Evolutionary conservation across 192 early-diverging fungal genomes (phyloP), one percentile per base, ranked within the genome.

Genomic region (Backusella tarrabulga): DNA sequence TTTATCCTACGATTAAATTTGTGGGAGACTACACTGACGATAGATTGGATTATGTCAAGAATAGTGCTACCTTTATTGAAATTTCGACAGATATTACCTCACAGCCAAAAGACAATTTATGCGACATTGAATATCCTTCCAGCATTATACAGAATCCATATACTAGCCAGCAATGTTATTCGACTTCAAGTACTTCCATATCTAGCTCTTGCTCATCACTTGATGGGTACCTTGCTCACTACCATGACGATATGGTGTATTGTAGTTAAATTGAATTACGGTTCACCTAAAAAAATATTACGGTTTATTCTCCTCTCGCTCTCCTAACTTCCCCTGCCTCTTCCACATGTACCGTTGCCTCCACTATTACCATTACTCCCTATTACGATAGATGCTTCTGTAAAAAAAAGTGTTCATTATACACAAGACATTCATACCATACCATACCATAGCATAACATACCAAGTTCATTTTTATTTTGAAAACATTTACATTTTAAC

Each of bases 331-430:
- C 54, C 54, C 54, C 54, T 56, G 54, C 54, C 23, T 56, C 54
- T 29, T 63, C 56, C 56, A 63, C 56, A 63, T 63, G 56, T 63
- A 63, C 26, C 56, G 56, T 60, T 60, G 56, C 56, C 56, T 60
- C 21, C 23, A 21, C 0, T 54, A 54, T 44, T 44, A 44, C 42
- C 42, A 44, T 23, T 29, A 60, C 54, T 60, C 54, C 54, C 23
- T 60, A 60, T 23, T 60, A 60, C 8, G 54, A 60, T 60, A 26
- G 56, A 26, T 60, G 26, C 12, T 63, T 63, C 29, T 29, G 4
- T n/a, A 50, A 7, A 50, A 63, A 29, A 19, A 60, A 60, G 56
- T 26, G 26, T 12, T 29, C 56, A 63, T 63, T 63, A 60, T 60
- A 63, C 56, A 63, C 56, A 63, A 63, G 21, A 60, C 23, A 29